Conservation (phyloP, 148 eudicot species). For the Rhododendron williamsianum region DNA sequence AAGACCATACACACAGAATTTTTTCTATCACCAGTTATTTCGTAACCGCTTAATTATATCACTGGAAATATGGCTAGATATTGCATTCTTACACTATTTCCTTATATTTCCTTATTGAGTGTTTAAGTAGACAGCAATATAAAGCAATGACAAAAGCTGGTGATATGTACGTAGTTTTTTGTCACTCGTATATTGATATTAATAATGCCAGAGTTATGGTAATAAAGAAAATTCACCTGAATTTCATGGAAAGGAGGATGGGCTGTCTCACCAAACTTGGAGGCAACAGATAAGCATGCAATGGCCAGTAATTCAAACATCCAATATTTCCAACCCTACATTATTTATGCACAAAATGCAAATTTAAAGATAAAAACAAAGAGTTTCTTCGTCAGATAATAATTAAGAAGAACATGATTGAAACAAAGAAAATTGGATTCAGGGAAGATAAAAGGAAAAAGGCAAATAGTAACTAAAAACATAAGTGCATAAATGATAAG, state of each 20-base stretch:
- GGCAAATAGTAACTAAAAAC: too few species aligned
- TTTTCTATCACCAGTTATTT: background rate
- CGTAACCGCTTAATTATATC: background rate
- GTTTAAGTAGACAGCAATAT: background rate
- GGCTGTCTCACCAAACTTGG: constrained; percentile 28
- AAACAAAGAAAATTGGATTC: too few species aligned
- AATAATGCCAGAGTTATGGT: background rate
- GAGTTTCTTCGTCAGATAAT: too few species aligned
- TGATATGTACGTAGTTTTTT: too few species aligned
- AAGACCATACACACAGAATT: background rate
- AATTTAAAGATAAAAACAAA: too few species aligned
- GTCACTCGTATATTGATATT: background rate
- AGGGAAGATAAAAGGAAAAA: too few species aligned
- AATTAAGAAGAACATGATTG: too few species aligned
- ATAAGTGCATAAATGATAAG: too few species aligned
- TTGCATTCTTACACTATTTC: too few species aligned
- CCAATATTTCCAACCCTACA: constrained; percentile 30
- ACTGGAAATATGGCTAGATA: background rate
- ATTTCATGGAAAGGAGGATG: constrained; percentile 28
- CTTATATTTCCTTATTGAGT: background rate
- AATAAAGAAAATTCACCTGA: constrained; percentile 25
- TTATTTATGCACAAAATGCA: too few species aligned
- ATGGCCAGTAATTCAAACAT: constrained; percentile 30
- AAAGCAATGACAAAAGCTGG: background rate
- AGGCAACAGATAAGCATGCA: constrained; percentile 39